Percentiles rank a stretch among this genome's conserved stretches.
phyloP scores from a whole-genome alignment of 208 protist species.

The Crithidia mellificae region DNA sequence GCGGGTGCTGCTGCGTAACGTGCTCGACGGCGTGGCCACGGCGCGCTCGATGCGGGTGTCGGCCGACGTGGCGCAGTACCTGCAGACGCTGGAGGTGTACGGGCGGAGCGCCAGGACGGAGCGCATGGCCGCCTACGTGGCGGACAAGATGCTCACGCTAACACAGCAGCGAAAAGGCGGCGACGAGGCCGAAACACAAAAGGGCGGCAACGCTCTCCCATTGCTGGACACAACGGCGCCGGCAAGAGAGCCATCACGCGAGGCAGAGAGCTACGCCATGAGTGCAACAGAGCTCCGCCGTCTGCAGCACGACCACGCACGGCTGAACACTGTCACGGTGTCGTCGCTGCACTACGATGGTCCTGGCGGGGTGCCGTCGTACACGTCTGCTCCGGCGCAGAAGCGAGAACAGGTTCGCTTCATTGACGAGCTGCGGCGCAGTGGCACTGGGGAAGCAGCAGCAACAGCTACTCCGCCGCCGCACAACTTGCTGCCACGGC shows the following conservation, averaged over 20 bases:
- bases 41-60: conserved; percentile 53
- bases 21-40: conserved; percentile 79
- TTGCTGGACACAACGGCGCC: not conserved
- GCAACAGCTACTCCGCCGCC: not conserved
- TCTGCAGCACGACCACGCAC: conserved; percentile 33
- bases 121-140: conserved; percentile 59
- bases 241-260: not conserved
- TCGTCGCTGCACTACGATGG: conserved; percentile 60
- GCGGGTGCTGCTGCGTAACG: conserved; percentile 67
- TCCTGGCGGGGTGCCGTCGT: conserved; percentile 61
- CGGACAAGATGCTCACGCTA: conserved; percentile 44
- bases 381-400: conserved; percentile 65
- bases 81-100: conserved; percentile 81
- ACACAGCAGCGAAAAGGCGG: not conserved
- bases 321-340: conserved; percentile 52
- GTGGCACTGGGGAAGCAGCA: not conserved
- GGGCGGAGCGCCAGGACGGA: conserved; percentile 68
- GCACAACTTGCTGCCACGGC: not conserved
- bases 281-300: conserved; percentile 13
- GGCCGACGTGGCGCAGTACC: conserved; percentile 51
- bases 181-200: not conserved
- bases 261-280: conserved; percentile 14
- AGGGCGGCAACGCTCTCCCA: not conserved
- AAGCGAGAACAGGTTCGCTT: conserved; percentile 81
- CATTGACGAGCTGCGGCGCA: conserved; percentile 57